A percentile compares a stretch with the other conserved stretches of the same genome.
Conservation (phyloP, 306 rosid species). For the Vigna nakashimae region DNA sequence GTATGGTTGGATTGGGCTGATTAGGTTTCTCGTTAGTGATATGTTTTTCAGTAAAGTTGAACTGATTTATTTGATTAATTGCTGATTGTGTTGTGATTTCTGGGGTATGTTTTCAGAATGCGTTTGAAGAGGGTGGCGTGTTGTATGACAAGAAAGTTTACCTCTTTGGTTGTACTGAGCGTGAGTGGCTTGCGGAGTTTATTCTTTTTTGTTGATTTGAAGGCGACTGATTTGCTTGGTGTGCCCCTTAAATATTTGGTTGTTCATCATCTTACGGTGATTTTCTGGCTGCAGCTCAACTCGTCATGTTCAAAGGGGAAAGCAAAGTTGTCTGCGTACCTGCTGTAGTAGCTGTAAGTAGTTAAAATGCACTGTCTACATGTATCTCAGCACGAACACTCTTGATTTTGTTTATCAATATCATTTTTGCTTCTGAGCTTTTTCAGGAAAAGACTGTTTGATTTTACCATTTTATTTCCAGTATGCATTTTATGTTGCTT, state of each 20-base stretch:
- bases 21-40: background rate
- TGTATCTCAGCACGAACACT: background rate
- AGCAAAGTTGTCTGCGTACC: constrained; percentile 77
- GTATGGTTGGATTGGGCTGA: constrained; percentile 19
- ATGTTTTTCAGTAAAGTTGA: background rate
- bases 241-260: background rate
- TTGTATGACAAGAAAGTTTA: constrained; percentile 74
- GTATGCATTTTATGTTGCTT: constrained; percentile 15
- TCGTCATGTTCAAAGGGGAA: constrained; percentile 71
- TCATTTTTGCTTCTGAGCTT: background rate
- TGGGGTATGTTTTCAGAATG: constrained; percentile 51
- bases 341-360: constrained; percentile 85
- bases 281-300: constrained; percentile 68
- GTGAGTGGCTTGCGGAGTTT: constrained; percentile 46
- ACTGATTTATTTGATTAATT: background rate
- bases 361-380: constrained; percentile 13
- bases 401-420: background rate
- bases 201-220: background rate
- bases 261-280: constrained; percentile 2
- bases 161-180: constrained; percentile 86
- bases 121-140: constrained; percentile 81
- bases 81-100: constrained; percentile 3
- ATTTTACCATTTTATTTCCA: background rate
- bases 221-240: constrained; percentile 1
- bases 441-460: background rate